Base-by-base conservation (phyloP, 2,329 filamentous ascomycete species). In the Byssothecium circinans region DNA sequence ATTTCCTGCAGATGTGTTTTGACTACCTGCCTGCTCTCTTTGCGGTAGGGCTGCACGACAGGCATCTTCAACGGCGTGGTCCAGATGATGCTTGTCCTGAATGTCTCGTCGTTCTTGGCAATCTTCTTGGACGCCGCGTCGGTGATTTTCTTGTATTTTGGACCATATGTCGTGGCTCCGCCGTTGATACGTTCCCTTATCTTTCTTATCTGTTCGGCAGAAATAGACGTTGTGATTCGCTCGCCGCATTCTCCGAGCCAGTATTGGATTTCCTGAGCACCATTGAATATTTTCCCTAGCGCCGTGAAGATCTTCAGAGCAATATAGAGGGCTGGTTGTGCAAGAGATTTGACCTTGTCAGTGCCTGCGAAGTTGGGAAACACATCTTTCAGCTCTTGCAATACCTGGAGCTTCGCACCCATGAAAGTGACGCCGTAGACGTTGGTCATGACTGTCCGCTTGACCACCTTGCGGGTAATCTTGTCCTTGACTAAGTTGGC, bases 401-500 rank as follows among this genome's bases (percentile, higher is more conserved):
- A 78, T 2, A 99, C 91, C 71, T 99, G 94, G 56, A 82, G 83
- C 71, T 88, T 90, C 3, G 94, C 94, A n/a, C 94, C 94, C 29
- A 86, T 76, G 65, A 91, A 96, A 0, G 94, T 99, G 38, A 99
- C 94, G 43, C 94, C 94, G 64, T 99, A 99, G n/a, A 99, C 94
- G 57, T 99, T 99, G 19, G 94, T 99, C 94, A 99, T 99, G 65
- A 99, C 94, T 0, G 94, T 97, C 71, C 96, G 91, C 75, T 99
- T 99, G 57, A 99, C 94, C n/a, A 96, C 88, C 71, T 97, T 99
- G 54, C 94, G 83, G 14, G 87, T 91, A 52, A 99, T 87, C 65
- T 89, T 91, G 42, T 87, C 91, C 11, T 87, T 69, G 3, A 97
- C 74, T 8, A 82, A 72, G 53, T 79, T 69, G 0, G 88, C 92